Evolutionary conservation across 495 filamentous ascomycete genomes (phyloP).

Genomic region (Evansstolkia leycettana): DNA sequence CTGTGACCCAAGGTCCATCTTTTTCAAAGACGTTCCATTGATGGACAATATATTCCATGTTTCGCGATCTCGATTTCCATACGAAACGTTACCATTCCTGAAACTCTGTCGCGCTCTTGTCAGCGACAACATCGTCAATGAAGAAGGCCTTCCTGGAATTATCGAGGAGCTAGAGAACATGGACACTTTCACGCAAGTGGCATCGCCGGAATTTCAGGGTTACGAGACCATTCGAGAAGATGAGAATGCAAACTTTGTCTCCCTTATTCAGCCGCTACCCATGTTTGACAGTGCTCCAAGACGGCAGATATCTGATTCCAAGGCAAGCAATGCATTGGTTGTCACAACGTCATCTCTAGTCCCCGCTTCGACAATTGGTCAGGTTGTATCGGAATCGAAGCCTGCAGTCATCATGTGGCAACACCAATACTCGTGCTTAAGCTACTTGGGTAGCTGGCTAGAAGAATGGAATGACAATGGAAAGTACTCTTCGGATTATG

Average conservation of each 20-base stretch:
- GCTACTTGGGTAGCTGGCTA: slow-evolving; percentile 64
- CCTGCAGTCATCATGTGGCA: slow-evolving; percentile 57
- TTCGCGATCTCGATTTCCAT: slow-evolving; percentile 68
- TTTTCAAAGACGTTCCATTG: slow-evolving; percentile 42
- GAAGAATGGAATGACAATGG: slow-evolving; percentile 38
- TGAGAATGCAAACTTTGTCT: slow-evolving; percentile 58
- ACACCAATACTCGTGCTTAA: slow-evolving; percentile 63
- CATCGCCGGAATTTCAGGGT: slow-evolving; percentile 50
- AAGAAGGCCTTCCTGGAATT: slow-evolving; percentile 37
- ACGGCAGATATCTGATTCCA: slow-evolving; percentile 8
- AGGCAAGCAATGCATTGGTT: slow-evolving; percentile 21
- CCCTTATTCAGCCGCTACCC: slow-evolving; percentile 26
- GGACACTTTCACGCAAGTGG: slow-evolving; percentile 57
- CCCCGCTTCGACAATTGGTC: slow-evolving; percentile 53
- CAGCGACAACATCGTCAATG: slow-evolving; percentile 26
- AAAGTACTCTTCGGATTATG: slow-evolving; percentile 20
- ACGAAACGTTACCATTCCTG: slow-evolving; percentile 74
- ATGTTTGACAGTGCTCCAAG: slow-evolving; percentile 21
- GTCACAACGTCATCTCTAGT: slow-evolving; percentile 31
- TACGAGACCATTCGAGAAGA: slow-evolving; percentile 73
- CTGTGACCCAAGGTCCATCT: slow-evolving; percentile 36
- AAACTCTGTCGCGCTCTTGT: slow-evolving; percentile 46
- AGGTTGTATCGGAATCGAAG: slow-evolving; percentile 53
- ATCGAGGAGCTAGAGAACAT: slow-evolving; percentile 47
- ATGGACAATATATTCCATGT: slow-evolving; percentile 43